phyloP scores from a whole-genome alignment of 345 rosid species.

The Erysimum cheiranthoides region DNA sequence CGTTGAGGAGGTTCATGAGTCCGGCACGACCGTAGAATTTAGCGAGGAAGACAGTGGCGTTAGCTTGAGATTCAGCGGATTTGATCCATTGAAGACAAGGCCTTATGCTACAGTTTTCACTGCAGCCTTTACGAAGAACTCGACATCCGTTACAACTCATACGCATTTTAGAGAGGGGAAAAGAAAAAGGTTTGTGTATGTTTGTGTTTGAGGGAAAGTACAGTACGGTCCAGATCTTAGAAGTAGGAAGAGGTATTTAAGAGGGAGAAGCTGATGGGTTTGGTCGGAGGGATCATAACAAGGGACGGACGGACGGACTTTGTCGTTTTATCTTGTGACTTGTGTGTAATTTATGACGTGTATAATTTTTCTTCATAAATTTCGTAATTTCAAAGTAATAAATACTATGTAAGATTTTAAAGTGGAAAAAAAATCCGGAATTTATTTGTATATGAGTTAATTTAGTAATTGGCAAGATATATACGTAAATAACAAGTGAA shows the following conservation, averaged over 20 bases:
- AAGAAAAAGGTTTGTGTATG: background rate
- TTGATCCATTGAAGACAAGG: slow-evolving; percentile 99
- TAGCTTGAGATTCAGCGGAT: slow-evolving; percentile 82
- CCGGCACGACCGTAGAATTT: slow-evolving; percentile 98
- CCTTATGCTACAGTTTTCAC: slow-evolving; percentile 85
- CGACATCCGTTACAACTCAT: slow-evolving; percentile 99
- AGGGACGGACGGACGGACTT: background rate
- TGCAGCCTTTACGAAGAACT: slow-evolving; percentile 94
- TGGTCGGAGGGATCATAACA: slow-evolving; percentile 39
- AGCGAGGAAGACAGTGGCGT: slow-evolving; percentile 97
- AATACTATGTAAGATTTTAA: background rate
- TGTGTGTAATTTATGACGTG: slow-evolving; percentile 27
- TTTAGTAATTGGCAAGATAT: background rate
- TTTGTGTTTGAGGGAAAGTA: slow-evolving; percentile 21
- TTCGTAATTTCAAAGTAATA: background rate
- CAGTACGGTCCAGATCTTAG: slow-evolving; percentile 33
- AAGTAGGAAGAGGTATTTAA: slow-evolving; percentile 22
- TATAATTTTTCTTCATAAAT: background rate
- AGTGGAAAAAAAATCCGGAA: background rate
- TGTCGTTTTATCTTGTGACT: background rate
- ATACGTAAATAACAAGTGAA: background rate
- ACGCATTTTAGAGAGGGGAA: slow-evolving; percentile 55
- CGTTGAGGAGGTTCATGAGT: slow-evolving; percentile 93
- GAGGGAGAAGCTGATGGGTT: slow-evolving; percentile 27
- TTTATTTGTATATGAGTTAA: background rate